Evolutionary conservation across 345 rosid species (phyloP), one percentile per base, ranked within the genome.

Genomic region (Diplotaxis tenuifolia): DNA sequence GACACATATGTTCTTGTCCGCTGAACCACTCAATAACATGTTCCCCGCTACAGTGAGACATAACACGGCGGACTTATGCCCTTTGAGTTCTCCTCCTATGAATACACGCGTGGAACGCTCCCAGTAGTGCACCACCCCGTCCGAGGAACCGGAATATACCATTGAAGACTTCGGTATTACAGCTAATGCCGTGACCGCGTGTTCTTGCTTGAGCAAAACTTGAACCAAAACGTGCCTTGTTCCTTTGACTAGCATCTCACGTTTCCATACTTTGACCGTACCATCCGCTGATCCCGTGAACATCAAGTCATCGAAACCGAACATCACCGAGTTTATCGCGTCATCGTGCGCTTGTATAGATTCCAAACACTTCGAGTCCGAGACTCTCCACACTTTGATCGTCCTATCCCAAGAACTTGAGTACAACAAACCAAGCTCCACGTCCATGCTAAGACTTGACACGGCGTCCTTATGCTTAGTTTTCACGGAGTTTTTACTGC

Each of bases 231-330:
- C 29, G 77, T 95, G 99, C 72, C 58, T 71, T 0, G 86, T 89
- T 16, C 94, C 77, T 79, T 84, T 84, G n/a, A 84, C 88, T 5
- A 71, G 86, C 9, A 67, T 50, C 67, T 86, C 87, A 60, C 93
- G 76, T 73, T 79, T 82, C 93, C 93, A 88, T 15, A 77, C 84
- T 73, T 88, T 88, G 2, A 86, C 88, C 0, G 88, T 86, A 22
- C 93, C 93, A 27, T 88, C 93, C 0, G 93, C 93, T 1, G 93
- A 88, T 21, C 93, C 93, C 7, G 93, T 84, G 79, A 88, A 86
- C 53, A 86, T 85, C 80, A 81, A 14, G 58, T 82, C 75, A 15
- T 86, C 88, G 5, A 80, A 75, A 18, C 83, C 81, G 0, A 66
- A 81, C 45, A 84, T 81, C 1, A 88, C 86, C 1, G 90, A 79